Evolutionary conservation across 148 eudicot genomes (phyloP), one percentile per base, ranked within the genome.

Genomic region (Camellia japonica): DNA sequence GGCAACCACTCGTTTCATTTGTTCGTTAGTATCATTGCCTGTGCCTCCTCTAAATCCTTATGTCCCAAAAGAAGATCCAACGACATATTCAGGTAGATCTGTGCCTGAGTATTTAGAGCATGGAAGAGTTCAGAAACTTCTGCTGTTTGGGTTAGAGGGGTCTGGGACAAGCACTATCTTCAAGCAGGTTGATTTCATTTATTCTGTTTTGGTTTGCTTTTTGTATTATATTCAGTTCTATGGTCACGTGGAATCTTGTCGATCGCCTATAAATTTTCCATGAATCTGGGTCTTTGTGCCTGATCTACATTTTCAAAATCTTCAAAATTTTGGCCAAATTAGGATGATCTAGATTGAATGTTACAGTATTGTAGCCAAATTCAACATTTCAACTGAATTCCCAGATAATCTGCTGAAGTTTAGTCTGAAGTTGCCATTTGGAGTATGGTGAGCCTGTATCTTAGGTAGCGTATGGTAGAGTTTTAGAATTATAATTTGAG

Each of bases 151-250:
- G 47, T 47, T 83, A 38, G 84, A 83, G 55, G 86, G 86, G 19
- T 87, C 84, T 23, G 90, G 90, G 67, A 85, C 86, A 59, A 87
- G 90, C 75, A 87, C 90, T 62, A 75, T 87, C 11, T 87, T 87
- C 72, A 87, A 87, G 79, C 90, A 87, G 90, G 90, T 87, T 72
- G 6, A 10, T 5, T 67, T 54, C 8, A 52, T 70, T 16, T 18
- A 69, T 20, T 47, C 16, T 49, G 13, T 3, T 71, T 8, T 7
- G 13, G 74, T 71, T 58, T 71, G 58, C 38, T 30, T 30, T 30
- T 30, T 30, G 38, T 30, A 30, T 30, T 30, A 30, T 30, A 30
- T 30, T 30, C 38, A 30, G 38, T 30, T 30, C 38, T 30, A 30
- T 30, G 38, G 38, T 30, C 38, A 30, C 38, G 38, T 30, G 38